phyloP scores from a whole-genome alignment of 495 filamentous ascomycete genomes.

The Aspergillus avenaceus region DNA sequence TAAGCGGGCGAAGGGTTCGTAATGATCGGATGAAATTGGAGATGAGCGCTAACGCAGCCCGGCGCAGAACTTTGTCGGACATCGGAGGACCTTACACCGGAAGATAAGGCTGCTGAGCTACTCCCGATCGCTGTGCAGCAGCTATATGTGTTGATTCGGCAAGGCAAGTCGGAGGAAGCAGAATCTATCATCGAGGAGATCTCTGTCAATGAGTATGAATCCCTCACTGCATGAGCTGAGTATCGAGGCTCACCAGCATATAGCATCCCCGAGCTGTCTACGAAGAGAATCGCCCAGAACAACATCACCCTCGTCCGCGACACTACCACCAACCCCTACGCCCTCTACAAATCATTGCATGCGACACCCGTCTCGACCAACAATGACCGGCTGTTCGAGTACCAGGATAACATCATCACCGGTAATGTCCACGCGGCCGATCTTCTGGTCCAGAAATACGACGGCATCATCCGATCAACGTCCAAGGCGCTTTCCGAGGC shows the following conservation, averaged over 20 bases:
- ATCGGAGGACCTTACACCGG: slow-evolving; percentile 74
- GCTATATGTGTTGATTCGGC: slow-evolving; percentile 67
- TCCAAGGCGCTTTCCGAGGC: slow-evolving; percentile 50
- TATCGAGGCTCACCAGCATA: slow-evolving; percentile 16
- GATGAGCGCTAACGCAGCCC: slow-evolving; percentile 10
- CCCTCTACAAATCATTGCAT: slow-evolving; percentile 65
- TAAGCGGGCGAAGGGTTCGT: slow-evolving; percentile 69
- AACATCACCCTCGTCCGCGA: slow-evolving; percentile 64
- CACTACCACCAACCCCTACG: slow-evolving; percentile 66
- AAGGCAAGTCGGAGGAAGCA: slow-evolving; percentile 74
- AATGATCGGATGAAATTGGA: neutral
- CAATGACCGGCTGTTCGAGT: slow-evolving; percentile 71
- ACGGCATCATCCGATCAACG: slow-evolving; percentile 66
- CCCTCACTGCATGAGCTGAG: neutral
- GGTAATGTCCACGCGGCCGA: slow-evolving; percentile 69
- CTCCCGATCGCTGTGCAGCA: slow-evolving; percentile 85
- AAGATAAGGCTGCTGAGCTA: slow-evolving; percentile 79
- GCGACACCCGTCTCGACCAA: slow-evolving; percentile 52
- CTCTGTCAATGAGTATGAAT: slow-evolving; percentile 55
- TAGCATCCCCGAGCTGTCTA: slow-evolving; percentile 76
- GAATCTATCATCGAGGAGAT: slow-evolving; percentile 61
- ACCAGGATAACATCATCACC: slow-evolving; percentile 63
- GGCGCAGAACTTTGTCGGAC: slow-evolving; percentile 73
- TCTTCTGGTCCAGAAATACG: slow-evolving; percentile 73
- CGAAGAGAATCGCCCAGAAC: slow-evolving; percentile 71